Base-by-base conservation (phyloP, 306 rosid genomes). In the Rubus idaeus region DNA sequence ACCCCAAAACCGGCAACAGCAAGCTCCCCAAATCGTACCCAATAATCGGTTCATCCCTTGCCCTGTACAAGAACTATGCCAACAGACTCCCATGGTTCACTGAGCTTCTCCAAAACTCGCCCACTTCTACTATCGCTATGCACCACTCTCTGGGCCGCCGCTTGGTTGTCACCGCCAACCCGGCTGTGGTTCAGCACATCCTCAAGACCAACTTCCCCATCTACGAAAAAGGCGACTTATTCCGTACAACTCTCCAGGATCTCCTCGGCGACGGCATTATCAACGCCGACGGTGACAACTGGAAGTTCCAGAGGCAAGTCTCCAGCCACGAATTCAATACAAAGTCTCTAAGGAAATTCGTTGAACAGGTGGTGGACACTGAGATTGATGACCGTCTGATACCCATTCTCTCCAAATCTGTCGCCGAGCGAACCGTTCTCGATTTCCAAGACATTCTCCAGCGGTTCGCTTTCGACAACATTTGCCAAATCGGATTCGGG, bases 251-350 rank as follows among this genome's bases (percentile, higher is more conserved):
- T 8, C 55, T 88, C 37, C n/a, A 68, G 0, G 96, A 91, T 35
- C 86, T 93, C 53, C 93, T 93, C 63, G 96, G 97, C 10, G 44
- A 75, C 21, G 96, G 95, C 0, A 91, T 91, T 80, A 89, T 93
- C 84, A 84, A 63, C 72, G 74, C 81, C 10, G 88, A 91, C 57
- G 91, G 91, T 5, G 42, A 82, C 0, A 44, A 0, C 3, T 91
- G 96, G 95, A 91, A 91, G 81, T 75, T 85, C 71, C 93, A 93
- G 50, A 72, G 98, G 4, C 89, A 91, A 64, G 82, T 91, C 17
- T 84, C 68, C 91, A 93, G 55, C 78, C 96, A 9, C 88, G 87
- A 70, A 79, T 91, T 80, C 76, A 89, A 75, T 85, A 86, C 93
- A n/a, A 71, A 76, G 23, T 82, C 88, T 1, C 69, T 85, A 4